These are phyloP conservation scores for Hypsizygus marmoreus DNA, from an alignment of 768 basidiomycete species.

Conservation along the genomic window DNA sequence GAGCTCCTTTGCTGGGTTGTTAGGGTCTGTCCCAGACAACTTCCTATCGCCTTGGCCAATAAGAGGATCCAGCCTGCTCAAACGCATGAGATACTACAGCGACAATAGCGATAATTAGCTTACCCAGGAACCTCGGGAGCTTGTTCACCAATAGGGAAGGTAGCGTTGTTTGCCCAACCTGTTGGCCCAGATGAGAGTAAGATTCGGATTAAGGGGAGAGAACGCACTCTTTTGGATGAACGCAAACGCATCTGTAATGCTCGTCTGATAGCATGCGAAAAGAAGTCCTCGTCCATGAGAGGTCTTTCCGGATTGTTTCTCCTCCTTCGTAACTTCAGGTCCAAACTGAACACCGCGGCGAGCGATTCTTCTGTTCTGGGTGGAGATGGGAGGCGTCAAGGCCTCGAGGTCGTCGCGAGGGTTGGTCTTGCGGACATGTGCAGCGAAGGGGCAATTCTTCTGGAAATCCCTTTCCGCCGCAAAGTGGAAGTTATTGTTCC, in stretches of 20 bases:
- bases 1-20: conserved; percentile 28
- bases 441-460: conserved; percentile 48
- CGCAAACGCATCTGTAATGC: conserved; percentile 40
- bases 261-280: conserved; percentile 46
- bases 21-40: conserved; percentile 34
- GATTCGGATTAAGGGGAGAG: neutral
- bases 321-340: conserved; percentile 46
- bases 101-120: conserved; percentile 3
- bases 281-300: conserved; percentile 48
- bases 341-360: conserved; percentile 55
- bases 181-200: neutral
- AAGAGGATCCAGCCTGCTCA: conserved; percentile 49
- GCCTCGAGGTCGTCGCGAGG: conserved; percentile 46
- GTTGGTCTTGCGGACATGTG: conserved; percentile 48
- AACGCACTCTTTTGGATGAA: conserved; percentile 42
- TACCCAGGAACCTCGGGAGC: conserved; percentile 33
- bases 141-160: conserved; percentile 34
- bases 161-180: conserved; percentile 41
- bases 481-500: conserved; percentile 48
- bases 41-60: conserved; percentile 36
- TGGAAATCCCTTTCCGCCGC: conserved; percentile 32
- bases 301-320: conserved; percentile 38
- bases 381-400: conserved; percentile 14
- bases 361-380: conserved; percentile 40
- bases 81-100: neutral